These are phyloP conservation scores for Hymenoscyphus albidus DNA, from an alignment of 2,329 filamentous ascomycete species.

Conservation along the genomic window DNA sequence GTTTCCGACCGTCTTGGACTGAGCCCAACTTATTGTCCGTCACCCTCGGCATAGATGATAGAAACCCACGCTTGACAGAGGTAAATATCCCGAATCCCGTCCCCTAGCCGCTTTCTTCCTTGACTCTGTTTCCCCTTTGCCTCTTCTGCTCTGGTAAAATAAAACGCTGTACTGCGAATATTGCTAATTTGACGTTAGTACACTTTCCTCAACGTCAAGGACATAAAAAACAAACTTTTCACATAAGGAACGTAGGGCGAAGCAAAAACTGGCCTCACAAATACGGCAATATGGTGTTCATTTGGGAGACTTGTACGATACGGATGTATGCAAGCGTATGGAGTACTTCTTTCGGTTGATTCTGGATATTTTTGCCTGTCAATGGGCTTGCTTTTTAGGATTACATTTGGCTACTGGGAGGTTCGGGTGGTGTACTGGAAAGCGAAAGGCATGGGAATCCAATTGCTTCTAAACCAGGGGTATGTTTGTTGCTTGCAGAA, in stretches of 20 bases:
- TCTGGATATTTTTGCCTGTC: neutral
- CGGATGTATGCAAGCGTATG: neutral
- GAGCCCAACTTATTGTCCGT: conserved; percentile 30
- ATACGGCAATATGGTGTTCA: neutral
- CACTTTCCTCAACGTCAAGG: conserved; percentile 4
- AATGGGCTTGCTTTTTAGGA: neutral
- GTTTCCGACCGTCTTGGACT: conserved; percentile 28
- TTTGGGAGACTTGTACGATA: neutral
- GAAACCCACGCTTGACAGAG: conserved; percentile 23
- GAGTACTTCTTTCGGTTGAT: neutral
- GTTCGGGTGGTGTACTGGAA: neutral
- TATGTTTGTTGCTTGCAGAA: neutral
- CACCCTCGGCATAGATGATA: conserved; percentile 23
- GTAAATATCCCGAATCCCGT: neutral
- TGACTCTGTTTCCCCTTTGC: no score
- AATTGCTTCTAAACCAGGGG: neutral
- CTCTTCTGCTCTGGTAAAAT: neutral
- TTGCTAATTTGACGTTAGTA: neutral
- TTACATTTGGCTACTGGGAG: neutral
- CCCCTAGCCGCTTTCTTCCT: neutral
- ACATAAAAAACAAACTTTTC: conserved; percentile 4
- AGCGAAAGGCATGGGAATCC: neutral
- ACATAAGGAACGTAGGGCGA: neutral
- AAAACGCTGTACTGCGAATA: neutral
- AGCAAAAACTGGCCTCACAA: neutral